Base-by-base conservation (phyloP, 2,329 filamentous ascomycete species). In the Raffaelea albimanens region DNA sequence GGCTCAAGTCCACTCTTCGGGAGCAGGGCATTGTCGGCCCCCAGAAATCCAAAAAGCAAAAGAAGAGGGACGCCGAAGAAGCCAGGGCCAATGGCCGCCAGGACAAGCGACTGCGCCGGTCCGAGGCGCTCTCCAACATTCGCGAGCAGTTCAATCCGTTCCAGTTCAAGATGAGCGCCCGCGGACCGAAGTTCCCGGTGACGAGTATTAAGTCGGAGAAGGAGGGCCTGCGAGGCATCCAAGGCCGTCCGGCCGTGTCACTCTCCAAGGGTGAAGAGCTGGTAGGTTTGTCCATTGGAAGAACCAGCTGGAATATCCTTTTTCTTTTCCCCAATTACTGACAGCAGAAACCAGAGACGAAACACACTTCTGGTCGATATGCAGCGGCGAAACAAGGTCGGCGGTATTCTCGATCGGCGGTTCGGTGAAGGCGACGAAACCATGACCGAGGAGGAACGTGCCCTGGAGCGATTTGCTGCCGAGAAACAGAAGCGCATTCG, bases 121-220 rank as follows among this genome's bases (percentile, higher is more conserved):
- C 84, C 59, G 83, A 81, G 48, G 87, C 89, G 16, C 74, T 98
- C 53, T 82, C 86, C 57, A 80, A 79, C 49, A 96, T 98, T 62
- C 85, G 93, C 61, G 90, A 97, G 60, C 85, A 90, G 56, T 97
- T 97, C 77, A 98, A 98, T 63, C 93, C 93, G 0, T 98, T 98
- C 66, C 93, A 98, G 61, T 79, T 95, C 63, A 94, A 94, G 66
- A 80, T 85, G 50, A 81, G 84, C 38, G 74, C 82, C 1, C 77
- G 84, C 50, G 85, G 83, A 0, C 82, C 82, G 48, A 97, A 97
- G 59, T 95, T 95, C 55, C 82, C 91, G 40, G 83, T 90, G 40
- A 89, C 86, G 0, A 90, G 76, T 46, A 79, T 78, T 53, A 77
- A 78, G 49, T 72, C 77, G 5, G 66, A 69, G 13, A 67, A 66